Percentiles rank a stretch among this genome's conserved stretches.
These are phyloP conservation scores for Globisporangium carolinianum DNA, from an alignment of 352 stramenopile genomes.

Conservation along the genomic window DNA sequence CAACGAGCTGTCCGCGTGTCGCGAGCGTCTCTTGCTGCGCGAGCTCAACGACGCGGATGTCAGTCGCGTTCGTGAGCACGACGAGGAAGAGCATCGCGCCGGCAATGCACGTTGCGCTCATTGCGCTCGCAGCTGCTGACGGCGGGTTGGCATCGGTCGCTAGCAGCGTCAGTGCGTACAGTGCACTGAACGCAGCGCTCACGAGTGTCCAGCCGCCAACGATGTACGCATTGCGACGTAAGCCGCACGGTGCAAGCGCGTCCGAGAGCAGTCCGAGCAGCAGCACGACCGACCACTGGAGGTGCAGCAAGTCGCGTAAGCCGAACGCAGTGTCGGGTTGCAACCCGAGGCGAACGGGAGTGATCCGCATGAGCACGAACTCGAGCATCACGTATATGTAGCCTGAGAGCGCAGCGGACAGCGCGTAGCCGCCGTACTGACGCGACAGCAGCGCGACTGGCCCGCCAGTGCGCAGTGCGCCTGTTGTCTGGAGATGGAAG, in stretches of 20 bases:
- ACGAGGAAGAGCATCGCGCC: conserved; percentile 24
- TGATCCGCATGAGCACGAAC: conserved; percentile 4
- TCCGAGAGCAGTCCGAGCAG: conserved; percentile 28
- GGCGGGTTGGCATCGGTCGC: not conserved
- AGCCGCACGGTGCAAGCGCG: conserved; percentile 16
- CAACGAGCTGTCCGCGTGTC: conserved; percentile 20
- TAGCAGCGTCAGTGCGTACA: conserved; percentile 23
- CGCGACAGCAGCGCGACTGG: not conserved
- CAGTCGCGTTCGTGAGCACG: conserved; percentile 22
- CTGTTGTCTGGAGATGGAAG: too few species aligned
- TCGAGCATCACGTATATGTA: not conserved
- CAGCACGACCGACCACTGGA: conserved; percentile 29
- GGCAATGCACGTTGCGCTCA: conserved; percentile 11
- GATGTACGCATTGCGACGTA: conserved; percentile 6
- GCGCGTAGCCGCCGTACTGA: conserved; percentile 1
- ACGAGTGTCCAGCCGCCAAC: conserved; percentile 4
- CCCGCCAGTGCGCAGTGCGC: too few species aligned
- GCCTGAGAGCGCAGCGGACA: not conserved
- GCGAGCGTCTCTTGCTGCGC: conserved; percentile 34
- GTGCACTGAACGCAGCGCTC: conserved; percentile 17
- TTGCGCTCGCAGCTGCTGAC: not conserved
- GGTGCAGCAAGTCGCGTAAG: conserved; percentile 17
- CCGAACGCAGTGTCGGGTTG: not conserved
- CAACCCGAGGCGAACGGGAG: conserved; percentile 8
- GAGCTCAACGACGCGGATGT: conserved; percentile 39